phyloP scores from a whole-genome alignment of 2,329 filamentous ascomycete genomes.

The Basipetospora chlamydospora region DNA sequence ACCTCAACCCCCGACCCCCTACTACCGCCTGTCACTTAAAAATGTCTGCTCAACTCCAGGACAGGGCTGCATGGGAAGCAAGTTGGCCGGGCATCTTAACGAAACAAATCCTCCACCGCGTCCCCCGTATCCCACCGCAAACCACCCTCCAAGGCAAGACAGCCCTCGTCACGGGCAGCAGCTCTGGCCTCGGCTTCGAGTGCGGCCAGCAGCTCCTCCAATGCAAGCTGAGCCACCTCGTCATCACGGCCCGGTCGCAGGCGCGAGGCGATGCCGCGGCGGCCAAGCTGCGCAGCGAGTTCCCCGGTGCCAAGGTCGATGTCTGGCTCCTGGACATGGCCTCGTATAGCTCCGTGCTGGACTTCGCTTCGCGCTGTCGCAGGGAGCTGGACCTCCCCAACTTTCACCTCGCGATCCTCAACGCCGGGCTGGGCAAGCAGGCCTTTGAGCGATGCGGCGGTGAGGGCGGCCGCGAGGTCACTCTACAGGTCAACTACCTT shows the following conservation, averaged over 20 bases:
- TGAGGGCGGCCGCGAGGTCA: constrained; percentile 20
- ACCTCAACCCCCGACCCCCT: too few species aligned
- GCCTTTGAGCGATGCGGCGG: constrained; percentile 7
- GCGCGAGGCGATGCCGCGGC: constrained; percentile 24
- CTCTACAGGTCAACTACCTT: constrained; percentile 25
- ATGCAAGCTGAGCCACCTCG: constrained; percentile 20
- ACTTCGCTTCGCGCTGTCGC: constrained; percentile 20
- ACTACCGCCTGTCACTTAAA: too few species aligned
- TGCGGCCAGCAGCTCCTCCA: constrained; percentile 22
- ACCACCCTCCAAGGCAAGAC: constrained; percentile 18
- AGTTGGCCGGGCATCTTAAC: constrained; percentile 2
- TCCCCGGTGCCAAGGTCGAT: constrained; percentile 18
- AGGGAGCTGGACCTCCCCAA: constrained; percentile 14
- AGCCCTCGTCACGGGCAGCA: constrained; percentile 30
- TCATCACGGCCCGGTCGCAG: constrained; percentile 25
- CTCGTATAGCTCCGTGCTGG: constrained; percentile 25
- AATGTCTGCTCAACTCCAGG: constrained; percentile 8
- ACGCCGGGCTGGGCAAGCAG: constrained; percentile 21
- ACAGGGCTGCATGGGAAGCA: constrained; percentile 6
- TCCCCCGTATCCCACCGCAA: constrained; percentile 7
- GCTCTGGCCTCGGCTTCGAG: constrained; percentile 30
- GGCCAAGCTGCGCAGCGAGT: constrained; percentile 14
- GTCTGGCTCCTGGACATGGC: constrained; percentile 30
- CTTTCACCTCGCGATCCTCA: constrained; percentile 31
- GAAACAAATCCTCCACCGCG: constrained; percentile 8